phyloP scores from a whole-genome alignment of 495 filamentous ascomycete genomes.

The Xylaria castorea region DNA sequence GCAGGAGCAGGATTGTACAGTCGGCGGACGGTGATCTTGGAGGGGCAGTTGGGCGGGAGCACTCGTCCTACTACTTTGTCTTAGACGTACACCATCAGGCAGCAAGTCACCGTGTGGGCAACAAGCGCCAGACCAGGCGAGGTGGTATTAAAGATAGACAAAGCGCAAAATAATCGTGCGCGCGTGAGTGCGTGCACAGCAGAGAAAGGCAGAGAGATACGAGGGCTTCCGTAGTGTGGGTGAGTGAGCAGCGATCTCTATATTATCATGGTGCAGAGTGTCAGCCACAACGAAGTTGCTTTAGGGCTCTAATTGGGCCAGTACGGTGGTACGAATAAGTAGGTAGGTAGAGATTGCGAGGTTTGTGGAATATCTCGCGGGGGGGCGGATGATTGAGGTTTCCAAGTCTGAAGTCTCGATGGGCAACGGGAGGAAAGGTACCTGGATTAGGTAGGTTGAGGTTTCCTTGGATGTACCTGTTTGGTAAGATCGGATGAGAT shows the following conservation, averaged over 20 bases:
- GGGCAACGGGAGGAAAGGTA: background rate
- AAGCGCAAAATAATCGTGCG: background rate
- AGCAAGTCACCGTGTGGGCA: constrained; percentile 19
- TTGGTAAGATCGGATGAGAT: background rate
- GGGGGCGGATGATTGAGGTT: background rate
- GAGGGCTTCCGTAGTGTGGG: background rate
- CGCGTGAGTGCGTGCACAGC: background rate
- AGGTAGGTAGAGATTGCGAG: background rate
- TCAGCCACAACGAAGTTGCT: background rate
- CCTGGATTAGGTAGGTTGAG: background rate
- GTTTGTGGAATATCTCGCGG: constrained; percentile 1
- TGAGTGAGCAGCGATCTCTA: background rate
- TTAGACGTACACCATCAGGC: constrained; percentile 42
- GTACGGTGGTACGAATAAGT: background rate
- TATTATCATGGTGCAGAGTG: constrained; percentile 3
- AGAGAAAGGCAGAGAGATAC: constrained; percentile 3
- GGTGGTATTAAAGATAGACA: background rate
- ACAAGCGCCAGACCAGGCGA: background rate
- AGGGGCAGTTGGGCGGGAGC: constrained; percentile 36
- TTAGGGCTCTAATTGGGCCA: background rate
- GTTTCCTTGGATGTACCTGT: background rate
- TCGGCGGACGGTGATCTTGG: constrained; percentile 39
- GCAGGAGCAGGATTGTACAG: constrained; percentile 25
- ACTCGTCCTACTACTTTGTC: constrained; percentile 32
- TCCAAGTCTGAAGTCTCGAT: constrained; percentile 2